Base-by-base conservation (phyloP, 2,329 filamentous ascomycete species). In the Pseudonectria foliicola region DNA sequence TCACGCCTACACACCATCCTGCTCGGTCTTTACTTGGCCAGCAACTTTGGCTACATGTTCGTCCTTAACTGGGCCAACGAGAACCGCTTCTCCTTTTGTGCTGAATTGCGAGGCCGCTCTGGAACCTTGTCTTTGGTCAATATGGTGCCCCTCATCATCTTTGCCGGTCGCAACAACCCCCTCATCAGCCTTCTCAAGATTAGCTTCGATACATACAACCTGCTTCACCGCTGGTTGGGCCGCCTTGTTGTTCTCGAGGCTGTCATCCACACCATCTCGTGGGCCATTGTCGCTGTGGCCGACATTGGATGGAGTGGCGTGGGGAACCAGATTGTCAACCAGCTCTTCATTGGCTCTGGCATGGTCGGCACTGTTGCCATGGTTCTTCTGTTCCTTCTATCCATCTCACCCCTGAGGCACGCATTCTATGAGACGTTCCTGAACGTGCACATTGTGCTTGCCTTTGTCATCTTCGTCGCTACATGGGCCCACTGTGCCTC, bases 341-440 rank as follows among this genome's bases (percentile, higher is more conserved):
- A 79, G 47, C 63, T 67, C 10, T 90, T 88, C 53, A 78, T 86
- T 39, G 61, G 62, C 21, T 82, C 77, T 25, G 82, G 82, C 28
- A 71, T 77, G 51, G 64, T 80, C 16, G 80, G 72, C 29, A 73
- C 67, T 2, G 57, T 75, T 31, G 71, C 75, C 25, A 74, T 95
- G 55, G 49, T 75, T 27, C 56, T 84, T 29, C 68, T 96, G 29
- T 54, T 84, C 35, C 52, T 94, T 33, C 67, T 82, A 18, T 82
- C 87, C 8, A 66, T 84, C 35, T 90, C 87, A 3, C 82, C 88
- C 0, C 56, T 98, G 33, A 81, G 92, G 42, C 90, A 95, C 60
- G 88, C 89, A 26, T 95, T 95, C 58, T 98, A 98, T 66, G 92
- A 98, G 65, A 93, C 87, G 1, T 98, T 98, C 65, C 73, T 96